Evolutionary conservation across 768 basidiomycete species (phyloP), one percentile per base, ranked within the genome.

Genomic region (Suillus brevipes): DNA sequence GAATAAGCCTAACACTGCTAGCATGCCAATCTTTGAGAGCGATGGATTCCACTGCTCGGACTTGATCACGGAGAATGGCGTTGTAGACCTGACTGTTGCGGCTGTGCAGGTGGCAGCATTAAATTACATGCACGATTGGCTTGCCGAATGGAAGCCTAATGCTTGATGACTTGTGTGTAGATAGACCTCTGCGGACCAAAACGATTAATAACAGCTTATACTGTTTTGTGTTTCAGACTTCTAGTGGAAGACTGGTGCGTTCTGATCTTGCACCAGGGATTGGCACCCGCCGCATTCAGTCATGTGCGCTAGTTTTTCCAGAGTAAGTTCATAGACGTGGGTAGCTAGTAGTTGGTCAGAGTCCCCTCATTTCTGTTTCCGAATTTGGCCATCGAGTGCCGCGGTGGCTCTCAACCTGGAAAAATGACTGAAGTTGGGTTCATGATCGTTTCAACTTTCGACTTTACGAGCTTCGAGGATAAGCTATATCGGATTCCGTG

Each of bases 31-130:
- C 62, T 82, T 78, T n/a, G 72, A 84, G 18, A 77, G 85, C 37
- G 82, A 88, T 66, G 90, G 87, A 0, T 91, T 88, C 81, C 89
- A 91, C 69, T 83, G 83, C 72, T 87, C 89, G n/a, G 90, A 91
- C 69, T 69, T 91, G 58, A 58, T 77, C 63, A 75, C 77, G 1
- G 50, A 67, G 25, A 77, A 78, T 49, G 85, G 81, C 1, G 28
- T 67, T 6, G 79, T 79, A 9, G 88, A 90, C 67, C 66, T 80
- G 20, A 85, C 85, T 1, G 77, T 90, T 49, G 70, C 73, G 6
- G 77, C 79, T 0, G 87, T 90, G 16, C 89, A 90, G 70, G 68
- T 73, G 43, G 74, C 85, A 40, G 87, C 77, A 0, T 76, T 91
- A 20, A 71, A 76, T 25, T 79, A 82, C 37, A 86, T 91, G 73